Conservation (phyloP, 164 flowering plant genomes). For the Stephania cephalantha region DNA sequence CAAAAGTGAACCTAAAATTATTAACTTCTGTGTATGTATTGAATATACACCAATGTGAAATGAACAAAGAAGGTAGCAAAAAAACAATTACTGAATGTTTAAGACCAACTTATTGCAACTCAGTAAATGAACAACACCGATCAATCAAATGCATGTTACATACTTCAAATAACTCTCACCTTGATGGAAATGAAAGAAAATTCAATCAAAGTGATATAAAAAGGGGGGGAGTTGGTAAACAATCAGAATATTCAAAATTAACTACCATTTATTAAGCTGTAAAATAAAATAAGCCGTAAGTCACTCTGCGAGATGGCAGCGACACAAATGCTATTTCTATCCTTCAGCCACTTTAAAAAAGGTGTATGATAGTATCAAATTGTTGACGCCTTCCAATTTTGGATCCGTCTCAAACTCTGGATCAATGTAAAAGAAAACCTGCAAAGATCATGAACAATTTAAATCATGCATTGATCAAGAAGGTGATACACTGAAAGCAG, state of each 20-base stretch:
- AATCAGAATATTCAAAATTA: not conserved
- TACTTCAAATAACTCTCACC: not conserved
- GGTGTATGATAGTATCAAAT: constrained; percentile 71
- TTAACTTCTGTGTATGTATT: too few relatives aligned
- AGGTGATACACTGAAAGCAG: not conserved
- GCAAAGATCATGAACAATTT: constrained; percentile 10
- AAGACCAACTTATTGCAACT: not conserved
- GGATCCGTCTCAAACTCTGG: constrained; percentile 94
- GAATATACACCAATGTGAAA: too few relatives aligned
- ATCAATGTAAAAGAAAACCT: constrained; percentile 96
- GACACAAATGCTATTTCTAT: constrained; percentile 4
- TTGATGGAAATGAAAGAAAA: not conserved
- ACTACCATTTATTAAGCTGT: not conserved
- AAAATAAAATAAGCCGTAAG: not conserved
- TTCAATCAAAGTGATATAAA: not conserved
- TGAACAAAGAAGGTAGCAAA: too few relatives aligned
- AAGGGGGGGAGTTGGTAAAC: not conserved
- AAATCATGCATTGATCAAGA: not conserved
- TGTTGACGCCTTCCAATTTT: constrained; percentile 82
- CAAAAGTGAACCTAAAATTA: too few relatives aligned
- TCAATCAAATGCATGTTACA: not conserved
- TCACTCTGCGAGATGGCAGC: not conserved
- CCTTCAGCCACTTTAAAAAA: constrained; percentile 69
- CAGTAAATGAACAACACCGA: not conserved
- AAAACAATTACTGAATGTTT: too few relatives aligned